Conservation (phyloP, 352 stramenopile species). For the Globisporangium solare region DNA sequence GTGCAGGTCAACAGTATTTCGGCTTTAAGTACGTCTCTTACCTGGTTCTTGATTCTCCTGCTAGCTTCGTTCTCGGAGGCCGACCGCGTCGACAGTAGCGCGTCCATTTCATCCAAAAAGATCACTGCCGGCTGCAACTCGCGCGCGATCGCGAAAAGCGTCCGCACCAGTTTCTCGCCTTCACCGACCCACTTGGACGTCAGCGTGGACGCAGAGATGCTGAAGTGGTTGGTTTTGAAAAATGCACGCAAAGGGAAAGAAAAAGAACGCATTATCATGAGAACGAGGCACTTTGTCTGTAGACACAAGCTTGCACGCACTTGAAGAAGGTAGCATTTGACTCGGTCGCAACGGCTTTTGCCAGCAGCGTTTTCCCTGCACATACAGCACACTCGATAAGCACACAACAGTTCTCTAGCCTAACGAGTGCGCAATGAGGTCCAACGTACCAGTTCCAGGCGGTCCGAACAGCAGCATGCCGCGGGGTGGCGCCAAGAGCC, state of each 20-base stretch:
- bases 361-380: constrained; percentile 76
- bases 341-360: constrained; percentile 79
- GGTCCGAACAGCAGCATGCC: constrained; percentile 80
- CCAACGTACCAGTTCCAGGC: constrained; percentile 55
- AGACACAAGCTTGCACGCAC: constrained; percentile 15
- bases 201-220: constrained; percentile 83
- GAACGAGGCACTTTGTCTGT: background rate
- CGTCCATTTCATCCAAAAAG: constrained; percentile 90
- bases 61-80: constrained; percentile 83
- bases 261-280: background rate
- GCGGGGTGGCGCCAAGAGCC: constrained; percentile 56
- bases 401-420: background rate
- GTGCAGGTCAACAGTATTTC: background rate
- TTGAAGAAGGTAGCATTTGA: constrained; percentile 85
- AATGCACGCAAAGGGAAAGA: constrained; percentile 2
- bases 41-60: constrained; percentile 88
- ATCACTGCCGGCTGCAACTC: constrained; percentile 83
- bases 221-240: constrained; percentile 15
- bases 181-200: constrained; percentile 90
- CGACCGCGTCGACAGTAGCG: constrained; percentile 69
- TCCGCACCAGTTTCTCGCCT: constrained; percentile 93
- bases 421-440: background rate
- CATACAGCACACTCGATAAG: background rate
- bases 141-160: constrained; percentile 90
- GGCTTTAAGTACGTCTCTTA: constrained; percentile 10